phyloP scores from a whole-genome alignment of 805 yeast genomes.

The Starmerella potacharoeniae region DNA sequence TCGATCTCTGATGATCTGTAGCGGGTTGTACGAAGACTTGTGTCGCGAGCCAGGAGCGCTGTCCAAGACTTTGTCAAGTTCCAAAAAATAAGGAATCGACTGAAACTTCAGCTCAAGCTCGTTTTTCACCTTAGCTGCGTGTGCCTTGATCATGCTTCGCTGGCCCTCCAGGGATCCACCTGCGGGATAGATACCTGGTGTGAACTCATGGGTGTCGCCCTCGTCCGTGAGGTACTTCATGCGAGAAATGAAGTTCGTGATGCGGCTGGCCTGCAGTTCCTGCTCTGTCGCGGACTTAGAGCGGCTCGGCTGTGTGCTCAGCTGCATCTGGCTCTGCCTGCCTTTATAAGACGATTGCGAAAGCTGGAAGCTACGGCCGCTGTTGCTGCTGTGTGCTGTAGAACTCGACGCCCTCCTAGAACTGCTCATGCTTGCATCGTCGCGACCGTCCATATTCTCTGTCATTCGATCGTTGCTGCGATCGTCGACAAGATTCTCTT shows the following conservation, averaged over 20 bases:
- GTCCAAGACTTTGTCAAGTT: slow-evolving; percentile 6
- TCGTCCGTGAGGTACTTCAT: slow-evolving; percentile 17
- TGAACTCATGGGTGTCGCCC: slow-evolving; percentile 8
- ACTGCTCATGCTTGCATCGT: not conserved
- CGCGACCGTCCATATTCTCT: not conserved
- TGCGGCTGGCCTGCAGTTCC: not conserved
- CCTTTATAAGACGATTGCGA: not conserved
- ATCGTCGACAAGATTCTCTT: not conserved
- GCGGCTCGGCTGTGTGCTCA: not conserved
- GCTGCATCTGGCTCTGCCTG: not conserved
- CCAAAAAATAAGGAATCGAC: slow-evolving; percentile 16
- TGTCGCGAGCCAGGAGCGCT: not conserved
- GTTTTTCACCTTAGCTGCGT: slow-evolving; percentile 25
- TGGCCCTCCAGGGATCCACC: slow-evolving; percentile 9
- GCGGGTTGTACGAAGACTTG: slow-evolving; percentile 47
- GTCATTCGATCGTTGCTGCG: too few species aligned
- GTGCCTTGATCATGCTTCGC: slow-evolving; percentile 14
- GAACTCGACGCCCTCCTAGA: not conserved
- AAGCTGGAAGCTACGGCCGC: not conserved
- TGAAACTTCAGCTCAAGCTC: slow-evolving; percentile 26
- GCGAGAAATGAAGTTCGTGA: slow-evolving; percentile 15
- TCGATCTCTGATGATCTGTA: slow-evolving; percentile 71
- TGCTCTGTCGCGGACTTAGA: not conserved
- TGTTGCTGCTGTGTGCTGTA: not conserved
- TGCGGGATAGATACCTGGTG: not conserved